These are phyloP conservation scores for Brassica juncea DNA, from an alignment of 345 rosid genomes.

Conservation along the genomic window DNA sequence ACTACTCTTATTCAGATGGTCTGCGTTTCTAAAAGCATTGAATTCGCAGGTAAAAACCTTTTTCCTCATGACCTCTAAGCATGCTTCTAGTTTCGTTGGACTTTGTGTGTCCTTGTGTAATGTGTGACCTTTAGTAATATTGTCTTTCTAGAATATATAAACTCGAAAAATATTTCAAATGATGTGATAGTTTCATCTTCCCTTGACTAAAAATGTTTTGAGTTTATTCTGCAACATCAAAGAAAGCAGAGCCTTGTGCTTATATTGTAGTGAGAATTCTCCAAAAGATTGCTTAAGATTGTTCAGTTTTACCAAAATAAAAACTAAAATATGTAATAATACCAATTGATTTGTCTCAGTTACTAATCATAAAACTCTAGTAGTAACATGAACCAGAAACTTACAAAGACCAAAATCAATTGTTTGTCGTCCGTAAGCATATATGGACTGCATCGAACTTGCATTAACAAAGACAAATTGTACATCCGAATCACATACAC, in stretches of 20 bases:
- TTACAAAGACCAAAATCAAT: conserved; percentile 22
- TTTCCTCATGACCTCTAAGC: background rate
- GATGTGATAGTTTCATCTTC: conserved; percentile 1
- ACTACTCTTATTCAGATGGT: background rate
- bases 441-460: background rate
- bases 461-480: conserved; percentile 26
- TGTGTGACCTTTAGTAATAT: background rate
- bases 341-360: background rate
- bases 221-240: background rate
- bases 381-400: background rate
- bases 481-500: conserved; percentile 11
- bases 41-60: background rate
- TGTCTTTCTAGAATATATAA: background rate
- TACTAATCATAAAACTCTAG: background rate
- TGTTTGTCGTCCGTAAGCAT: background rate
- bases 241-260: background rate
- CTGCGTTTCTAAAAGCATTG: conserved; percentile 3
- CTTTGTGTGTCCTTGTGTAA: background rate
- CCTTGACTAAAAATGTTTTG: background rate
- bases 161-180: background rate
- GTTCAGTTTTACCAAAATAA: conserved; percentile 12
- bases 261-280: background rate
- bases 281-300: background rate
- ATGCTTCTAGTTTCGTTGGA: background rate
- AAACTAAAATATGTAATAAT: background rate